These are phyloP conservation scores for Lachancea cidri DNA, from an alignment of 805 yeast species.

Conservation along the genomic window DNA sequence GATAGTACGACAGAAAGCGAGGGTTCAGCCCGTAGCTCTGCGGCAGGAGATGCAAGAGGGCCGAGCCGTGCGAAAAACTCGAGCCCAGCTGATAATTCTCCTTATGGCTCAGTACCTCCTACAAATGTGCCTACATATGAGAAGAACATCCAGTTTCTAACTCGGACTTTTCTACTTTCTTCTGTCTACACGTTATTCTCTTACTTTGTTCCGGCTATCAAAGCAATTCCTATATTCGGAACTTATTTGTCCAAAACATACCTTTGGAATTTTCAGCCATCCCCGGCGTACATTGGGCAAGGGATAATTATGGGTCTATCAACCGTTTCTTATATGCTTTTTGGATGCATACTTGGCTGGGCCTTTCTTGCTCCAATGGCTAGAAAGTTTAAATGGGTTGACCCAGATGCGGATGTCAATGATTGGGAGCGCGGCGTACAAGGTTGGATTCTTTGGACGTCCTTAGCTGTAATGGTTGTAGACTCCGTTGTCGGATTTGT, in stretches of 20 bases:
- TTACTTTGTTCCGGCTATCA: slow-evolving; percentile 67
- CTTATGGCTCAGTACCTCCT: neutral
- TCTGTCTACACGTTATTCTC: slow-evolving; percentile 67
- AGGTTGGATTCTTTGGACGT: slow-evolving; percentile 96
- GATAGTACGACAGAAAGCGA: neutral
- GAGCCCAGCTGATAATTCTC: neutral
- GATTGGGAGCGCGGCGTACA: slow-evolving; percentile 94
- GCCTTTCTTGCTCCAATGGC: slow-evolving; percentile 82
- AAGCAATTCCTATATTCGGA: slow-evolving; percentile 76
- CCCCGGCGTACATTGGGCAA: slow-evolving; percentile 96
- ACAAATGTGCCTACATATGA: slow-evolving; percentile 32
- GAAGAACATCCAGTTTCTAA: slow-evolving; percentile 56
- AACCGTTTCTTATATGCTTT: slow-evolving; percentile 83
- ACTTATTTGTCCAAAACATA: slow-evolving; percentile 50
- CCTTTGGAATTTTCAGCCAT: slow-evolving; percentile 87
- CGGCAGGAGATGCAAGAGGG: neutral
- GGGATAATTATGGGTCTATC: slow-evolving; percentile 97
- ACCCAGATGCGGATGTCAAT: slow-evolving; percentile 63
- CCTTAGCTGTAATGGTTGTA: slow-evolving; percentile 88
- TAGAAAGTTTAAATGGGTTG: slow-evolving; percentile 72
- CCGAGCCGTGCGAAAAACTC: neutral
- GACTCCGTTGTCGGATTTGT: slow-evolving; percentile 81
- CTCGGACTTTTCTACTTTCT: slow-evolving; percentile 59
- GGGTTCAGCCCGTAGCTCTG: neutral
- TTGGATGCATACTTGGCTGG: slow-evolving; percentile 92